Conservation (phyloP, 2,329 filamentous ascomycete genomes). For the Claviceps capensis region DNA sequence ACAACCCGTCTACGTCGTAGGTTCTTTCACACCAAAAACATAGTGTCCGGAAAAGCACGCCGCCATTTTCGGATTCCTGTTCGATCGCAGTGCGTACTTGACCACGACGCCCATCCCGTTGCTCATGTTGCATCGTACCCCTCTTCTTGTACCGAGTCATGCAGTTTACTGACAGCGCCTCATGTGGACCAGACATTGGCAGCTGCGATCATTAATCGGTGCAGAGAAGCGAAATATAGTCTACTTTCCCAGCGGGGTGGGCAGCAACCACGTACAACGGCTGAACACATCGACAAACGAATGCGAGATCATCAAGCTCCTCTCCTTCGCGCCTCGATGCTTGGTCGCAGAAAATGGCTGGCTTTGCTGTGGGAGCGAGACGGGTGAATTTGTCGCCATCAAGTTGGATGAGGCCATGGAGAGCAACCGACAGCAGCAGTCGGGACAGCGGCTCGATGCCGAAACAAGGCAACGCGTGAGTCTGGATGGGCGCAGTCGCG, state of each 20-base stretch:
- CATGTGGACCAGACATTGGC: conserved; percentile 54
- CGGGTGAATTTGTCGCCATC: conserved; percentile 76
- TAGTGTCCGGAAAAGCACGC: conserved; percentile 46
- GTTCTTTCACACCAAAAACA: conserved; percentile 49
- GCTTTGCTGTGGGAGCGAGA: conserved; percentile 81
- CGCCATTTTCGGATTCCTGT: conserved; percentile 57
- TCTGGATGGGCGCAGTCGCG: conserved; percentile 19
- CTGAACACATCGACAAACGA: conserved; percentile 56
- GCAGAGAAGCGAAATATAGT: conserved; percentile 62
- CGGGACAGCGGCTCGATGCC: conserved; percentile 11
- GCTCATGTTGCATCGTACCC: neutral
- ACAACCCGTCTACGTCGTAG: conserved; percentile 23
- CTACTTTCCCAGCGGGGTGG: conserved; percentile 69
- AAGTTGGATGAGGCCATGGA: conserved; percentile 35
- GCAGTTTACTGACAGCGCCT: neutral
- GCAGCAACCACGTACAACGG: conserved; percentile 50
- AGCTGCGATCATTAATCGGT: conserved; percentile 81
- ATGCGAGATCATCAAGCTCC: conserved; percentile 57
- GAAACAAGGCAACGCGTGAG: conserved; percentile 15
- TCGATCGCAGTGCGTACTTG: conserved; percentile 42
- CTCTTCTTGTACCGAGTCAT: neutral
- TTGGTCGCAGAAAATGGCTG: conserved; percentile 76
- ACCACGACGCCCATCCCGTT: conserved; percentile 5
- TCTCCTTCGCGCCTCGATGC: conserved; percentile 68
- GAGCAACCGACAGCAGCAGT: conserved; percentile 12